A percentile compares a stretch with the other conserved stretches of the same genome.
phyloP scores from a whole-genome alignment of 1,284 basidiomycete genomes.

The Rhodotorula sp. region DNA sequence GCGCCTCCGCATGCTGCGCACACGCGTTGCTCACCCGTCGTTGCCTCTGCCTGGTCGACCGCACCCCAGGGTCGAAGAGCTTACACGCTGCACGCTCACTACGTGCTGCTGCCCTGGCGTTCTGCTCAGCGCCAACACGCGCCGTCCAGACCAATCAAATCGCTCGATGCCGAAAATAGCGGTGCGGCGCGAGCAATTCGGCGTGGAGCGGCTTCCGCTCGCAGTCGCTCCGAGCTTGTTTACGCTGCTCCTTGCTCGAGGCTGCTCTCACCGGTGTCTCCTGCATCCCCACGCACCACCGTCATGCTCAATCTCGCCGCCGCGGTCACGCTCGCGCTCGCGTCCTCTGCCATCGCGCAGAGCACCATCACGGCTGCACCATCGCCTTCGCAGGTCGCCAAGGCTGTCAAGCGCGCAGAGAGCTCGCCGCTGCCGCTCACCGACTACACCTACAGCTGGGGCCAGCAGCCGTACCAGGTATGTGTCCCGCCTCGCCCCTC shows the following conservation, averaged over 20 bases:
- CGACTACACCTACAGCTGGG: slow-evolving; percentile 22
- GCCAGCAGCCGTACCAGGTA: slow-evolving; percentile 10
- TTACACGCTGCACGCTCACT: too few relatives aligned
- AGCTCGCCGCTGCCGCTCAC: slow-evolving; percentile 22
- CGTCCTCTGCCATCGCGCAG: slow-evolving; percentile 2
- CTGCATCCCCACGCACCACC: not conserved
- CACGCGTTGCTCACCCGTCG: not conserved
- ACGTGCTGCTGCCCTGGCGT: too few relatives aligned
- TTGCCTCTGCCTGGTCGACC: too few relatives aligned
- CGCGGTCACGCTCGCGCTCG: slow-evolving; percentile 11
- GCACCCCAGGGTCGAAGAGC: too few relatives aligned
- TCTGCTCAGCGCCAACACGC: too few relatives aligned
- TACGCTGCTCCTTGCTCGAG: too few relatives aligned
- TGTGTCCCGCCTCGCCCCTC: not conserved
- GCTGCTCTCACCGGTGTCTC: too few relatives aligned
- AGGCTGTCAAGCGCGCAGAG: slow-evolving; percentile 9
- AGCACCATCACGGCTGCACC: slow-evolving; percentile 25
- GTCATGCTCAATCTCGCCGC: slow-evolving; percentile 1
- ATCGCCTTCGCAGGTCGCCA: slow-evolving; percentile 9
- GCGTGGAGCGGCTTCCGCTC: too few relatives aligned
- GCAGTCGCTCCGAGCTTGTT: too few relatives aligned
- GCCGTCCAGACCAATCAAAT: too few relatives aligned
- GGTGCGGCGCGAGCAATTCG: too few relatives aligned
- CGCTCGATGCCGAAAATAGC: too few relatives aligned
- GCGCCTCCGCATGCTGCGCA: not conserved